phyloP scores from a whole-genome alignment of 2,329 filamentous ascomycete genomes.

The Colletotrichum sp. region DNA sequence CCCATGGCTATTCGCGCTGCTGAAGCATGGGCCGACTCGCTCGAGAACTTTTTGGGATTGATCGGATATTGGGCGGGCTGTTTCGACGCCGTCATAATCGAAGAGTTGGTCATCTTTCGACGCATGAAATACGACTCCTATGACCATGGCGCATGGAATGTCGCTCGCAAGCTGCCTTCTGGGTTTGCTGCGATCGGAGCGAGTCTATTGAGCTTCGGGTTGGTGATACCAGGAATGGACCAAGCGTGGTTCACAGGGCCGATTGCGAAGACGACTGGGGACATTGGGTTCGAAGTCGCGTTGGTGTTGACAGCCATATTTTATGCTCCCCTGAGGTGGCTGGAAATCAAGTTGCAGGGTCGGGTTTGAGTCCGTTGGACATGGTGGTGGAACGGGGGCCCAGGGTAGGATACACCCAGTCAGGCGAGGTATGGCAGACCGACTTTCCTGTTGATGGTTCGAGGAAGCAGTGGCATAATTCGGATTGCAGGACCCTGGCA shows the following conservation, averaged over 20 bases:
- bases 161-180: constrained; percentile 42
- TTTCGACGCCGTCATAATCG: constrained; percentile 43
- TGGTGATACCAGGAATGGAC: constrained; percentile 46
- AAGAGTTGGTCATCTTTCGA: constrained; percentile 48
- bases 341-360: constrained; percentile 38
- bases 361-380: constrained; percentile 22
- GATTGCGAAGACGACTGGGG: constrained; percentile 45
- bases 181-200: constrained; percentile 49
- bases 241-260: constrained; percentile 50
- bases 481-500: not conserved
- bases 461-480: not conserved
- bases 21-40: constrained; percentile 41
- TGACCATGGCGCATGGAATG: constrained; percentile 49
- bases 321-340: constrained; percentile 43
- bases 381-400: not conserved
- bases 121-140: constrained; percentile 43
- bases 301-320: constrained; percentile 44
- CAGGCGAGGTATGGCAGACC: constrained; percentile 16
- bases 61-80: constrained; percentile 53
- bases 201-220: constrained; percentile 44
- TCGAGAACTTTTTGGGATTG: constrained; percentile 48
- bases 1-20: constrained; percentile 45
- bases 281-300: constrained; percentile 50
- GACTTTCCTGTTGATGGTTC: not conserved
- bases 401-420: not conserved